These are phyloP conservation scores for Phaeosphaeriaceae sp. DNA, from an alignment of 2,329 filamentous ascomycete genomes.

Conservation along the genomic window DNA sequence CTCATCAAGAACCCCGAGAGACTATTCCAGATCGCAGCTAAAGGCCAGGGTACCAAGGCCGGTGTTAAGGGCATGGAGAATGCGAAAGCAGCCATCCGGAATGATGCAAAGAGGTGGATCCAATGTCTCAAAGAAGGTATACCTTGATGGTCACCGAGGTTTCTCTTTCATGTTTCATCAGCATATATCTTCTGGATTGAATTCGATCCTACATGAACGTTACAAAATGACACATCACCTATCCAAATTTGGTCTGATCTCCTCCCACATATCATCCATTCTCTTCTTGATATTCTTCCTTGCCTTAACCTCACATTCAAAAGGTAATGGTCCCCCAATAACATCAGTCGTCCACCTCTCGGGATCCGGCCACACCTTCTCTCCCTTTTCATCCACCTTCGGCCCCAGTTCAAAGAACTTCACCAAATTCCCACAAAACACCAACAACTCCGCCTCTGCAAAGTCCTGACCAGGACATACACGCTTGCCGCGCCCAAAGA, in stretches of 20 bases:
- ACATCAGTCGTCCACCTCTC: slow-evolving; percentile 10
- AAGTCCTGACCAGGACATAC: slow-evolving; percentile 61
- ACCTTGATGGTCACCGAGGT: background rate
- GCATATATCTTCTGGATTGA: too few species aligned
- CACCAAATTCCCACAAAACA: slow-evolving; percentile 6
- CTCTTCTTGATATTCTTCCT: background rate
- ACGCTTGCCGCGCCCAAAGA: slow-evolving; percentile 65
- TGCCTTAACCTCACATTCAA: slow-evolving; percentile 7
- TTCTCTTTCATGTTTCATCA: background rate
- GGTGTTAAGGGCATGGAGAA: slow-evolving; percentile 10
- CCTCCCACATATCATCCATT: background rate
- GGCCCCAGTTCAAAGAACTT: slow-evolving; percentile 5
- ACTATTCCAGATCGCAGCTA: slow-evolving; percentile 11
- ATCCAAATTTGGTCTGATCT: background rate
- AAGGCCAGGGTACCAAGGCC: slow-evolving; percentile 2
- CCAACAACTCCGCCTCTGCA: slow-evolving; percentile 12
- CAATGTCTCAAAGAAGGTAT: slow-evolving; percentile 5
- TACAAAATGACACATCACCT: too few species aligned
- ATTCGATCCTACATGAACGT: too few species aligned
- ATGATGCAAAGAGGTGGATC: slow-evolving; percentile 4
- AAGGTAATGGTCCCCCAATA: slow-evolving; percentile 11
- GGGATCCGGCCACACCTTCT: slow-evolving; percentile 5
- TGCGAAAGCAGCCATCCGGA: slow-evolving; percentile 4
- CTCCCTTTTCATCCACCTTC: background rate
- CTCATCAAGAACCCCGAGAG: slow-evolving; percentile 6